A percentile compares a stretch with the other conserved stretches of the same genome.
Evolutionary conservation across 805 yeast genomes (phyloP).

Genomic region (Suhomyces vadensis): DNA sequence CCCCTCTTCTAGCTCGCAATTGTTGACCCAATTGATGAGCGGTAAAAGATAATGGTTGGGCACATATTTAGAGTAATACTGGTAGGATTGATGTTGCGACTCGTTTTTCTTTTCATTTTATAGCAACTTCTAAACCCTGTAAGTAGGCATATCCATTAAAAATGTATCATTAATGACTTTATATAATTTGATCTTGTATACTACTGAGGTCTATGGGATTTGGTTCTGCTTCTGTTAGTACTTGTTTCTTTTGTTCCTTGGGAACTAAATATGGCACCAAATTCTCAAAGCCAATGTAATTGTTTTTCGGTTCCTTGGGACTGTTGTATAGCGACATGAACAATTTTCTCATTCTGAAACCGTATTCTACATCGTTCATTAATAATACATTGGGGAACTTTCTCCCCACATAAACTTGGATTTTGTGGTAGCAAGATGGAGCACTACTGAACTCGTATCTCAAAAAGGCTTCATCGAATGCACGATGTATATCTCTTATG

Average conservation of each 20-base stretch:
- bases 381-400: constrained; percentile 2
- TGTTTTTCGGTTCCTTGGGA: constrained; percentile 17
- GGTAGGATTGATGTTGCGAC: too few species aligned
- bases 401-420: constrained; percentile 2
- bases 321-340: constrained; percentile 17
- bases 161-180: neutral
- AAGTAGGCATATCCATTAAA: neutral
- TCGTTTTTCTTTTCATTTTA: too few species aligned
- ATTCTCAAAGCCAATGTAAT: constrained; percentile 8
- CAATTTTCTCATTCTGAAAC: constrained; percentile 16
- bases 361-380: constrained; percentile 9
- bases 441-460: constrained; percentile 6
- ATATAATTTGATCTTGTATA: too few species aligned
- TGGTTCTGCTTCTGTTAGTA: too few species aligned
- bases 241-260: too few species aligned
- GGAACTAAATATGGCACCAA: constrained; percentile 2
- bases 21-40: constrained; percentile 80
- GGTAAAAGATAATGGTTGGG: constrained; percentile 55
- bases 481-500: constrained; percentile 8
- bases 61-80: too few species aligned
- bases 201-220: too few species aligned
- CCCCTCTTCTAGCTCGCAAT: constrained; percentile 68
- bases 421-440: constrained; percentile 3
- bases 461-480: constrained; percentile 18
- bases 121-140: neutral